These are phyloP conservation scores for Cucurbita ficifolia DNA, from an alignment of 306 rosid genomes.

Conservation along the genomic window DNA sequence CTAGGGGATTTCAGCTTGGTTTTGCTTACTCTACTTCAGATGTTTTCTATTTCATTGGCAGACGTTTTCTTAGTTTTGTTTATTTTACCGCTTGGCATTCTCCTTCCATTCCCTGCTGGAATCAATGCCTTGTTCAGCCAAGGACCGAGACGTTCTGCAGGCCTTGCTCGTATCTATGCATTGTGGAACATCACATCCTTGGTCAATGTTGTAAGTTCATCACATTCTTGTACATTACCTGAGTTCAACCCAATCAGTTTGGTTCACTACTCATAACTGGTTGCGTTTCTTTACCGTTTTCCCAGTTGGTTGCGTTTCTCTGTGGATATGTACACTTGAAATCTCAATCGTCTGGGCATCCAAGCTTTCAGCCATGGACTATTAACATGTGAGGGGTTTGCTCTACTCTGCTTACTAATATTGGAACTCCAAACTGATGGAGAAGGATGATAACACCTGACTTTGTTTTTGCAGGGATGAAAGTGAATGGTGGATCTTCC, in stretches of 20 bases:
- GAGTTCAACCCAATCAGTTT: not conserved
- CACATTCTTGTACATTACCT: not conserved
- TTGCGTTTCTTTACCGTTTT: not conserved
- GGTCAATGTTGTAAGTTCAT: constrained; percentile 65
- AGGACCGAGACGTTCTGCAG: constrained; percentile 94
- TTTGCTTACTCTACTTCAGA: constrained; percentile 88
- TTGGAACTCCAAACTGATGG: not conserved
- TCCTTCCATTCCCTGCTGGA: constrained; percentile 97
- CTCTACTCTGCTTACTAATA: not conserved
- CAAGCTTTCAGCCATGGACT: constrained; percentile 73
- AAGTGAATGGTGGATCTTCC: constrained; percentile 97
- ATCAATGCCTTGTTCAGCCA: constrained; percentile 98
- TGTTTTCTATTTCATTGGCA: constrained; percentile 77
- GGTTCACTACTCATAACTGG: not conserved
- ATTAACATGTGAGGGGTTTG: constrained; percentile 56
- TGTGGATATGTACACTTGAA: constrained; percentile 78
- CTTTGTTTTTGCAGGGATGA: constrained; percentile 63
- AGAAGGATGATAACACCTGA: not conserved
- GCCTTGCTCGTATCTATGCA: constrained; percentile 92
- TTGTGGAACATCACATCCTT: constrained; percentile 84
- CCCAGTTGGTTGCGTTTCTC: constrained; percentile 78
- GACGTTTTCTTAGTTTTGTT: constrained; percentile 83
- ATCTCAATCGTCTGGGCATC: constrained; percentile 45
- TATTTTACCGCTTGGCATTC: constrained; percentile 78
- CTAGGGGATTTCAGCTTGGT: constrained; percentile 98